Evolutionary conservation across 805 yeast species (phyloP), one percentile per base, ranked within the genome.

Genomic region (Ogataea thermomethanolica): DNA sequence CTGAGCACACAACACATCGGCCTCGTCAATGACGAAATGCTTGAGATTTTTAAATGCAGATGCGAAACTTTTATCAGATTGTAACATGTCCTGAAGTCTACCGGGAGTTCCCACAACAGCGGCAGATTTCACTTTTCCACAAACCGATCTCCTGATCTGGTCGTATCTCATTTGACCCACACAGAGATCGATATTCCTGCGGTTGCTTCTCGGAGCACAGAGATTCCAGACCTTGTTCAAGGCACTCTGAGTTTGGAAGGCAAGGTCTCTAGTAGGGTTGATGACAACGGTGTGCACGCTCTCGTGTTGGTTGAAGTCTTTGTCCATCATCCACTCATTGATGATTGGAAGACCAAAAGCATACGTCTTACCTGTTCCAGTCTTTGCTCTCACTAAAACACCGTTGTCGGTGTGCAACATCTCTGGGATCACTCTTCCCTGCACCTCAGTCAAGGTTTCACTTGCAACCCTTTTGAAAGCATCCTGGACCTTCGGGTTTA

Each of bases 361-460:
- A 47, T 85, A 78, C 0, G 97, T 89, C 61, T 89, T 89, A 55
- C 97, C 97, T 2, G 97, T 89, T 59, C 97, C 97, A 3, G 97
- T 89, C 61, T 87, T 87, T 21, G 97, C 96, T 54, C 95, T 73
- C 27, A 88, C 89, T 15, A 89, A 87, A 30, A 87, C 69, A 49
- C 91, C 90, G 24, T 67, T 64, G 12, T 69, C 60, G n/a, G 72
- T 66, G 28, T 69, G 66, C 11, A 66, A 54, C 28, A 84, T 63
- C 15, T 85, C 83, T 34, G 71, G 66, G 32, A 84, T 70, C 9
- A 89, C 69, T 49, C 71, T 67, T 42, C 75, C 73, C 59, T 85
- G 95, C 22, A 84, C 91, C 3, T 80, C 75, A 1, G 93, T 84
- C 50, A 85, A 68, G 9, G 69, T 66, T 6, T 60, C 60, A 2